Evolutionary conservation across 345 rosid genomes (phyloP), one percentile per base, ranked within the genome.

Genomic region (Toxicodendron radicans): DNA sequence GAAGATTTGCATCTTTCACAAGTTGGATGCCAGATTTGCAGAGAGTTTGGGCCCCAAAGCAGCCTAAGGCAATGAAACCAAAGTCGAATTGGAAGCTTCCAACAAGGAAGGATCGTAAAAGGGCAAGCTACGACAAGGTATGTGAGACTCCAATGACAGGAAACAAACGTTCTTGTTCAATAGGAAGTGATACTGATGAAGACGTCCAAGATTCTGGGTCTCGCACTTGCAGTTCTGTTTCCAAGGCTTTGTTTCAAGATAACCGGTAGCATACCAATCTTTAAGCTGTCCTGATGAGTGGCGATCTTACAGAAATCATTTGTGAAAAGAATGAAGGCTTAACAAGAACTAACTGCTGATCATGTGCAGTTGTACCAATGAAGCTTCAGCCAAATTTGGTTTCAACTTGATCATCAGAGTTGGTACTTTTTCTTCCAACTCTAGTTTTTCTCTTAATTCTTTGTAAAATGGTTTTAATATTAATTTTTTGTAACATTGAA

Each of bases 21-120:
- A 95, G 92, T 68, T 86, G 97, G 93, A 81, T 80, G 80, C 98
- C 97, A 18, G 94, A 95, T 83, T 85, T 95, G 74, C 93, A 83
- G 79, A 85, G 92, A 82, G 97, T 95, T 59, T 95, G 98, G 97
- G 97, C 93, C 33, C 95, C 98, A 23, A 93, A 90, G 84, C 92
- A 86, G 72, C 73, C 64, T 0, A 80, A 74, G 54, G 58, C 86
- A 6, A 64, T 8, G 73, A 87, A 84, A 69, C 43, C 27, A 12
- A 85, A 76, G 79, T 56, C 80, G 5, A 80, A 83, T 68, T 21
- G 74, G 70, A 91, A 87, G 86, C 78, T 71, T 10, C 71, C 87
- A 4, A 91, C 83, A 79, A 87, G 90, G 75, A 90, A 86, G 66
- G 86, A 78, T 18, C 72, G 45, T 24, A 53, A 79, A 75, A 85